Evolutionary conservation across 2,329 filamentous ascomycete species (phyloP).

Genomic region (Mariannaea elegans): DNA sequence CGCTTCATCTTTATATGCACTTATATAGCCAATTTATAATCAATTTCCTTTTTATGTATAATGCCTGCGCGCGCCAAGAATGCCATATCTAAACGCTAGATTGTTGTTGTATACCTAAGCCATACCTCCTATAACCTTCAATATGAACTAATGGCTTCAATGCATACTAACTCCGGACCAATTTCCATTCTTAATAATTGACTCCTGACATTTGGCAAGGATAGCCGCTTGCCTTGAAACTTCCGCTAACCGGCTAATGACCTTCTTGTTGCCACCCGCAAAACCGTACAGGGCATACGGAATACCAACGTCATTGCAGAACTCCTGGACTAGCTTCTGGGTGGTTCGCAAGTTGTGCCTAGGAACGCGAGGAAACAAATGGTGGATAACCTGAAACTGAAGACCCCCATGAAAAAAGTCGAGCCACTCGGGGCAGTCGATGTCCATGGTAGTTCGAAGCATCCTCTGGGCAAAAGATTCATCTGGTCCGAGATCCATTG

Average conservation of each 20-base stretch:
- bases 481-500: slow-evolving; percentile 80
- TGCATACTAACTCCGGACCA: slow-evolving; percentile 29
- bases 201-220: slow-evolving; percentile 76
- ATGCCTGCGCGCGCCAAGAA: too few species aligned
- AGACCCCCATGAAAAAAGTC: slow-evolving; percentile 90
- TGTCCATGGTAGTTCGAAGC: slow-evolving; percentile 92
- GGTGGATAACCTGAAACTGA: slow-evolving; percentile 90
- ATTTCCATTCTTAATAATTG: slow-evolving; percentile 47
- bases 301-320: slow-evolving; percentile 83
- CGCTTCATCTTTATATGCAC: too few species aligned
- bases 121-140: too few species aligned
- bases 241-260: slow-evolving; percentile 79
- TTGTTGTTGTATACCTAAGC: too few species aligned
- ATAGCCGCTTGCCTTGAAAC: slow-evolving; percentile 83
- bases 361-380: slow-evolving; percentile 84
- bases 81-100: too few species aligned
- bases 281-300: slow-evolving; percentile 90
- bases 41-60: too few species aligned
- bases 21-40: too few species aligned
- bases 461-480: slow-evolving; percentile 93
- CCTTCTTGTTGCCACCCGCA: slow-evolving; percentile 83
- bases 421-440: slow-evolving; percentile 87
- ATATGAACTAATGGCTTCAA: too few species aligned
- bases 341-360: slow-evolving; percentile 82
- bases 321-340: slow-evolving; percentile 80